Base-by-base conservation (phyloP, 169 alveolate species). In the Amoebophrya sp. region DNA sequence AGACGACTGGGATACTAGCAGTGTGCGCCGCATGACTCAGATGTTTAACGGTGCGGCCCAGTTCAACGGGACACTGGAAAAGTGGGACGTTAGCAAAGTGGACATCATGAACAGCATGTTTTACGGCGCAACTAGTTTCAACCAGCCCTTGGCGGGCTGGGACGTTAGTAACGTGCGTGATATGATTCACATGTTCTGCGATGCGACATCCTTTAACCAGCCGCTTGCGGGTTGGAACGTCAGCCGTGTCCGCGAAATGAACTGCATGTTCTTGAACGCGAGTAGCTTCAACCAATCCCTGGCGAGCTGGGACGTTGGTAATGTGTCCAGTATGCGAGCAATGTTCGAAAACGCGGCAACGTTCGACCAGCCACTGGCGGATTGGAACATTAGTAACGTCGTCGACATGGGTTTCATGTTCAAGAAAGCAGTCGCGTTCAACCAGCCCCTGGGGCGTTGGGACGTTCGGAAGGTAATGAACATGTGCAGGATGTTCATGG, bases 391-490 rank as follows among this genome's bases (percentile, higher is more conserved):
- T 35, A 7, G 38, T 29, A 39, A 33, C 0, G 90, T 88, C 38
- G 38, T 0, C 47, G 38, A 35, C 90, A 88, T 88, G 90, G 18
- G 38, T 23, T 0, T 40, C 0, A 88, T 88, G 90, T 88, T 88
- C 90, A 0, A 39, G 10, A 18, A 32, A 0, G 90, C 90, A 2
- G 1, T 0, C 35, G 40, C 90, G 14, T 88, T 88, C 90, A 88
- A 88, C 90, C 90, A 88, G 90, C 29, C 40, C 54, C 32, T 88
- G 0, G 90, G 90, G 25, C 23, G 41, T 23, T 88, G 90, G 90
- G 90, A 88, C 90, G 39, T 47, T 18, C 39, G 54, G 18, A 39
- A 33, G 38, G 90, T 88, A 47, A 35, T 10, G 29, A 39, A 35
- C 32, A 35, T 88, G 41, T 7, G 32, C 33, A 18, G 38, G 41